Percentiles rank a stretch among this genome's conserved stretches.
These are phyloP conservation scores for Apiospora marii DNA, from an alignment of 2,329 filamentous ascomycete genomes.

Conservation along the genomic window DNA sequence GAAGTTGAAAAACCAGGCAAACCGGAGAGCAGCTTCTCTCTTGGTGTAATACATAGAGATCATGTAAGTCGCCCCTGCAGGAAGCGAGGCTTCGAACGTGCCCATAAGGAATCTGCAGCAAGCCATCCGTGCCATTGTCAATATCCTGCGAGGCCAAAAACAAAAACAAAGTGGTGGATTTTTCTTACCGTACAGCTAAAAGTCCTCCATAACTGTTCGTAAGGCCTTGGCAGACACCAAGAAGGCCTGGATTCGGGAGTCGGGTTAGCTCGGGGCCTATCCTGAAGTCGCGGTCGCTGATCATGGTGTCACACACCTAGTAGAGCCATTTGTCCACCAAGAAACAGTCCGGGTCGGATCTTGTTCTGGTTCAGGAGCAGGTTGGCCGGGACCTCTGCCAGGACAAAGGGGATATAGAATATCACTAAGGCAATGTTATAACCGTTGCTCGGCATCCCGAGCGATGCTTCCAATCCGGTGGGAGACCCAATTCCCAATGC, in stretches of 20 bases:
- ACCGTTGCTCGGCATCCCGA: constrained; percentile 50
- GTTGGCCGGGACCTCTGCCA: constrained; percentile 56
- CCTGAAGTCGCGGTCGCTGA: not conserved
- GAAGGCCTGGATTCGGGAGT: constrained; percentile 40
- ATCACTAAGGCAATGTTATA: constrained; percentile 47
- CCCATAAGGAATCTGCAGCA: constrained; percentile 68
- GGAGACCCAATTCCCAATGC: constrained; percentile 40
- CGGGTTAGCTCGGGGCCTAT: not conserved
- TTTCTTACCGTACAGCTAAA: constrained; percentile 34
- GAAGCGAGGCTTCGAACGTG: constrained; percentile 68
- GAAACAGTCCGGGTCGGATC: constrained; percentile 46
- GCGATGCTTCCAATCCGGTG: constrained; percentile 50
- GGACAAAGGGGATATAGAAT: constrained; percentile 54
- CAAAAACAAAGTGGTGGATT: not conserved
- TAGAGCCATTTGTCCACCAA: constrained; percentile 50
- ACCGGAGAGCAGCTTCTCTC: constrained; percentile 36
- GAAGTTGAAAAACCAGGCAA: constrained; percentile 46
- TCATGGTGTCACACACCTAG: constrained; percentile 42
- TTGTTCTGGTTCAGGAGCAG: constrained; percentile 49
- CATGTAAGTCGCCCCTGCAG: constrained; percentile 42
- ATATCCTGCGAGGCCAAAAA: not conserved
- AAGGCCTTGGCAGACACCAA: constrained; percentile 52
- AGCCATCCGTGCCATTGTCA: not conserved
- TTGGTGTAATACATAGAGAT: constrained; percentile 41
- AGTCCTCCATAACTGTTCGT: constrained; percentile 49